These are phyloP conservation scores for Saccharomyces hybrid DNA, from an alignment of 1,139 yeast species.

Conservation along the genomic window DNA sequence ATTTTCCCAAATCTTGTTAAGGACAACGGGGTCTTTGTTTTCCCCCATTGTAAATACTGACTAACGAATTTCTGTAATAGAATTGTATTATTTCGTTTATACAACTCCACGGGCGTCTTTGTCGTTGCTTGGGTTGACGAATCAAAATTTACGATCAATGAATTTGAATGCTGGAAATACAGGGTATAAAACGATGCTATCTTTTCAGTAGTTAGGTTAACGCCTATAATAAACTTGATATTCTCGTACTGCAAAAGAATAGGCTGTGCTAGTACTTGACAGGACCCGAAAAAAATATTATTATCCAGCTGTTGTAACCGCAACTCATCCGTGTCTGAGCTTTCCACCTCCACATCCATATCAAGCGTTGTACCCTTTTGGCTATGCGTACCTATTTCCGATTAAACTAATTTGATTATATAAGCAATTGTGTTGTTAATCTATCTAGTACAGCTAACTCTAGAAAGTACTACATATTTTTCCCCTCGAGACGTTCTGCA, in stretches of 20 bases:
- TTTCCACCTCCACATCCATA: background rate
- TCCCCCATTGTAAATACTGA: background rate
- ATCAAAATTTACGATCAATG: slow-evolving; percentile 24
- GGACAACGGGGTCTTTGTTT: background rate
- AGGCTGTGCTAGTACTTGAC: slow-evolving; percentile 30
- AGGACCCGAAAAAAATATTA: slow-evolving; percentile 32
- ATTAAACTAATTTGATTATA: too few relatives aligned
- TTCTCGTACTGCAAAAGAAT: slow-evolving; percentile 21
- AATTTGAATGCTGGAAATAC: slow-evolving; percentile 12
- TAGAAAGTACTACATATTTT: too few relatives aligned
- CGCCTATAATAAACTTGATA: slow-evolving; percentile 23
- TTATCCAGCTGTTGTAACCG: slow-evolving; percentile 28
- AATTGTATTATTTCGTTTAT: slow-evolving; percentile 11
- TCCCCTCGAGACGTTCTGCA: background rate
- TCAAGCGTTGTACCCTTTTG: background rate
- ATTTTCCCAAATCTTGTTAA: background rate
- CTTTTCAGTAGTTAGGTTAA: slow-evolving; percentile 15
- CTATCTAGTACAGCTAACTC: too few relatives aligned
- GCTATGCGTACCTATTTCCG: background rate
- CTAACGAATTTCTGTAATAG: slow-evolving; percentile 5
- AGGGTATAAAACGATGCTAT: slow-evolving; percentile 15
- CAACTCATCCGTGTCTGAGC: background rate
- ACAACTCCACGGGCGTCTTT: slow-evolving; percentile 2
- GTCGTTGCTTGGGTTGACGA: slow-evolving; percentile 3
- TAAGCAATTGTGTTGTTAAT: too few relatives aligned